Evolutionary conservation across 2,329 filamentous ascomycete genomes (phyloP).

Genomic region (Sporothrix pallida): DNA sequence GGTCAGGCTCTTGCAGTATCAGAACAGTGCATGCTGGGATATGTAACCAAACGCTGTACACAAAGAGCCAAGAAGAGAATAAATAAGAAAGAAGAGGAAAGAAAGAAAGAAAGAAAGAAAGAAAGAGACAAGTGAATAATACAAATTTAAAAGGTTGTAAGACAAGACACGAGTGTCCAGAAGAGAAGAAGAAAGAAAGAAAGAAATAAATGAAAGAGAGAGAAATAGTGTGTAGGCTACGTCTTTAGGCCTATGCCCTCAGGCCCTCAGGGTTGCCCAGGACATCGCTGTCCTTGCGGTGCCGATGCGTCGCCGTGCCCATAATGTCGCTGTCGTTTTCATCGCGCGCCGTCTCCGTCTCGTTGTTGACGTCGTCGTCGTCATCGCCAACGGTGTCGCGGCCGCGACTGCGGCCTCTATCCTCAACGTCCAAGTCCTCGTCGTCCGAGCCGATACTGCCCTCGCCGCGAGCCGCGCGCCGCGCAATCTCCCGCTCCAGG

Average conservation of each 20-base stretch:
- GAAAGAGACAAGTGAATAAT: not conserved
- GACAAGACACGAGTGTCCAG: not conserved
- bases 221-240: too few species aligned
- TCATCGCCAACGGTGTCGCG: not conserved
- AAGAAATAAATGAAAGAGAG: not conserved
- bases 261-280: not conserved
- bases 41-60: not conserved
- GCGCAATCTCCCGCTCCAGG: constrained; percentile 59
- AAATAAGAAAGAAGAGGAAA: not conserved
- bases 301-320: not conserved
- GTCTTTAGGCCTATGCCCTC: not conserved
- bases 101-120: not conserved
- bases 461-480: constrained; percentile 55
- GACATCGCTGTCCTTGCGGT: constrained; percentile 23
- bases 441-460: constrained; percentile 34
- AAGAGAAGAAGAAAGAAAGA: not conserved
- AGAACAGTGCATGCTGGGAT: not conserved
- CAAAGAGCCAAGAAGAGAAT: not conserved
- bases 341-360: constrained; percentile 21
- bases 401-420: not conserved
- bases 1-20: not conserved
- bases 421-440: not conserved
- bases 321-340: constrained; percentile 23
- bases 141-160: not conserved
- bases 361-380: constrained; percentile 24